phyloP scores from a whole-genome alignment of 2,329 filamentous ascomycete genomes.

The Phoma herbarum region DNA sequence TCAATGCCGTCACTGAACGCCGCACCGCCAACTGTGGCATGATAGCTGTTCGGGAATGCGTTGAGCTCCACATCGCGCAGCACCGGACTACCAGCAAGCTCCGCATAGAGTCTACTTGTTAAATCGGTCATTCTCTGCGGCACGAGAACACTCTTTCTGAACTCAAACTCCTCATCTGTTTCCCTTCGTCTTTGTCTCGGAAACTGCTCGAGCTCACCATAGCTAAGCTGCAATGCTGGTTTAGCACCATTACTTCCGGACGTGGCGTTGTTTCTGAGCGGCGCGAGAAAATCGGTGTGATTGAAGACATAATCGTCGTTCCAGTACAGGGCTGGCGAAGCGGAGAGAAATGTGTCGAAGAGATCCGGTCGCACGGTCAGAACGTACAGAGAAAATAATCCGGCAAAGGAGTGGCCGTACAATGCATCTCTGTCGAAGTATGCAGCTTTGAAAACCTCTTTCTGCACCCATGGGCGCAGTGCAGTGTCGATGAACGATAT shows the following conservation, averaged over 20 bases:
- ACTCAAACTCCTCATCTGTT: constrained; percentile 39
- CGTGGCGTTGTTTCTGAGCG: constrained; percentile 19
- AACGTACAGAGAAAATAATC: constrained; percentile 58
- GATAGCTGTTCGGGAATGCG: constrained; percentile 45
- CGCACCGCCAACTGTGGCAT: constrained; percentile 41
- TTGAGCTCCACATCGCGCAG: constrained; percentile 41
- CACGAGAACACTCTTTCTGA: constrained; percentile 35
- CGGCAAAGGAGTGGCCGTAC: constrained; percentile 62
- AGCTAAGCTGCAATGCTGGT: constrained; percentile 46
- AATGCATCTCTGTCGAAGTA: constrained; percentile 54
- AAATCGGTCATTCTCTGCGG: constrained; percentile 37
- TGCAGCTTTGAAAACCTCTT: constrained; percentile 42
- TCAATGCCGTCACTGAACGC: constrained; percentile 45
- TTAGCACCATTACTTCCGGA: constrained; percentile 23
- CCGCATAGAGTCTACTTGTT: constrained; percentile 33
- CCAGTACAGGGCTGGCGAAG: constrained; percentile 60
- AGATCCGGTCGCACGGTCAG: constrained; percentile 53
- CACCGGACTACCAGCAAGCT: constrained; percentile 30
- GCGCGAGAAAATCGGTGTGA: constrained; percentile 31
- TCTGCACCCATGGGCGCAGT: constrained; percentile 49
- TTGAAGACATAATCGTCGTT: constrained; percentile 55
- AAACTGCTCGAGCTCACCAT: constrained; percentile 41
- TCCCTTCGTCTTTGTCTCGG: constrained; percentile 39
- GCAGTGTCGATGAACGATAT: constrained; percentile 55
- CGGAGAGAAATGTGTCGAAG: constrained; percentile 58